Conservation (phyloP, 345 rosid species). For the Triadica sebifera region DNA sequence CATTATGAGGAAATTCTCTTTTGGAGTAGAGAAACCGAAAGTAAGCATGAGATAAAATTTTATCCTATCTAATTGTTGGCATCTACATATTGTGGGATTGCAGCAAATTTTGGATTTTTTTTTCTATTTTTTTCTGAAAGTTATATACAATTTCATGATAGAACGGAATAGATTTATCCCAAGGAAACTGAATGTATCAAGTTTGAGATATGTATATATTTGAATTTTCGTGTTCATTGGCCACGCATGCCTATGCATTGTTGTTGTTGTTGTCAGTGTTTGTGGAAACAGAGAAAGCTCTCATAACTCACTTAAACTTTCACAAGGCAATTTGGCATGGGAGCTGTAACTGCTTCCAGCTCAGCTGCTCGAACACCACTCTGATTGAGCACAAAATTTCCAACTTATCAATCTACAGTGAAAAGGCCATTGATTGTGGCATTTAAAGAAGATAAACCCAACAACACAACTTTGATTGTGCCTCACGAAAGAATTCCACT, state of each 20-base stretch:
- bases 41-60: too few species aligned
- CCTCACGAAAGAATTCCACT: conserved; percentile 45
- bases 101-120: background rate
- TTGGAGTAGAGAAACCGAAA: background rate
- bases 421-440: conserved; percentile 64
- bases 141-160: background rate
- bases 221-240: too few species aligned
- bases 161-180: background rate
- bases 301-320: background rate
- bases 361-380: conserved; percentile 71
- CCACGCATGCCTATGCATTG: background rate
- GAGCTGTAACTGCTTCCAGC: conserved; percentile 80
- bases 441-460: conserved; percentile 61
- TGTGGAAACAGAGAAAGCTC: conserved; percentile 10
- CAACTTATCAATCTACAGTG: conserved; percentile 33
- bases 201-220: too few species aligned
- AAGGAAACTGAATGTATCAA: background rate
- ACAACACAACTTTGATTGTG: conserved; percentile 41
- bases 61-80: too few species aligned
- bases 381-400: conserved; percentile 47
- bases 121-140: background rate
- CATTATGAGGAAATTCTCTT: background rate
- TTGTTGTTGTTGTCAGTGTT: conserved; percentile 29
- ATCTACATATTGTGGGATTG: background rate
- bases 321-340: conserved; percentile 50